Evolutionary conservation across 768 basidiomycete species (phyloP), one percentile per base, ranked within the genome.

Genomic region (Termitomyces sp.): DNA sequence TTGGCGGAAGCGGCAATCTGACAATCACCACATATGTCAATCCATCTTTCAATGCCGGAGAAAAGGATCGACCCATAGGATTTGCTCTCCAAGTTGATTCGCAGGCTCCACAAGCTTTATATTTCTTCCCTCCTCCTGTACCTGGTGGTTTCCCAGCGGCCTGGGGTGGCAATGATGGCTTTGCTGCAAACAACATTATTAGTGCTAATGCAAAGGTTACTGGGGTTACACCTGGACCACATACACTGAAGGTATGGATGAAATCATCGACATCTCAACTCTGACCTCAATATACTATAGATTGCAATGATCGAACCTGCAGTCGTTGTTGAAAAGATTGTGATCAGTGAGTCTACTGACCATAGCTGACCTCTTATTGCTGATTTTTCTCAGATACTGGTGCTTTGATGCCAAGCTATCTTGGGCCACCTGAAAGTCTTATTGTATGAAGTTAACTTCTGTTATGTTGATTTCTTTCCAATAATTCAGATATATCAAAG

Each of bases 311-410:
- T 85, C 44, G 83, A 85, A 60, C 81, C 83, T 11, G 79, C 80
- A 5, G 82, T 86, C n/a, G 80, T 84, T 1, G 72, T 85, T 38
- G 80, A 86, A 64, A 85, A 83, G 66, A 79, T 86, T 46, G 76
- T 86, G 37, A 83, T 86, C 53, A 71, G 83, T 84, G 56, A 34
- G 69, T 65, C n/a, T 37, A 32, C 45, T 19, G 17, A 51, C 3
- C 50, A 54, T 54, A 4, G 21, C 9, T 10, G 31, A 38, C 21
- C 8, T 31, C 14, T 19, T 35, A 35, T 59, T 34, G 57, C 21
- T 52, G 50, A 34, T 51, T 50, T n/a, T 60, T 47, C 11, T 19
- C 23, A 84, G 85, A 86, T 67, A 77, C 81, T 25, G 84, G 84
- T 35, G 81, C 79, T 21, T 72, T 85, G 7, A 60, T 69, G 48